Conservation (phyloP, 805 yeast genomes). For the Wickerhamiella azymoides region DNA sequence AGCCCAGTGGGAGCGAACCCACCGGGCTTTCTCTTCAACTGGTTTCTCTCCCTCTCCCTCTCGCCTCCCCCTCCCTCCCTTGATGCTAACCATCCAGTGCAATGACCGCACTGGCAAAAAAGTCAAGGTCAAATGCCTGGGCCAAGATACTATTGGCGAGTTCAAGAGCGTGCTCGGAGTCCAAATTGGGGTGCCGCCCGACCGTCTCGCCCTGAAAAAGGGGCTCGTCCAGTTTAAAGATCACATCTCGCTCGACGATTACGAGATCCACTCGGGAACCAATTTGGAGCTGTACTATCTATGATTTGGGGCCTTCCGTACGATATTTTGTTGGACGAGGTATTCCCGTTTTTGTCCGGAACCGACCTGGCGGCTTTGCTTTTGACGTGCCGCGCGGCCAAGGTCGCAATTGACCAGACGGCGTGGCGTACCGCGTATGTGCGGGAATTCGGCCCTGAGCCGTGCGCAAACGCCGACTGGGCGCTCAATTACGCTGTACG, state of each 20-base stretch:
- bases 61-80: not conserved
- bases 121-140: conserved; percentile 70
- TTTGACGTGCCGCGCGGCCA: conserved; percentile 28
- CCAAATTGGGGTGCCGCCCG: conserved; percentile 66
- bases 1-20: not conserved
- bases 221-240: conserved; percentile 78
- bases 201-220: conserved; percentile 56
- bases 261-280: conserved; percentile 83
- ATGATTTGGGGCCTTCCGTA: conserved; percentile 4
- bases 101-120: conserved; percentile 78
- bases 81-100: conserved; percentile 59
- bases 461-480: conserved; percentile 31
- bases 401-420: conserved; percentile 28
- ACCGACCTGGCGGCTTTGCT: conserved; percentile 32
- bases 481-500: conserved; percentile 33
- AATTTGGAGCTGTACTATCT: conserved; percentile 59
- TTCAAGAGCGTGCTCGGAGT: conserved; percentile 71
- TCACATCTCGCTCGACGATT: conserved; percentile 85
- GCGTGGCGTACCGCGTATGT: conserved; percentile 31
- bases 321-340: conserved; percentile 13
- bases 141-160: conserved; percentile 77
- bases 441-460: not conserved
- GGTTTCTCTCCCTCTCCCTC: not conserved
- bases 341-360: conserved; percentile 15
- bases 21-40: no score